Evolutionary conservation across 441 rosid genomes (phyloP).

Genomic region (Arabidopsis lyrata): DNA sequence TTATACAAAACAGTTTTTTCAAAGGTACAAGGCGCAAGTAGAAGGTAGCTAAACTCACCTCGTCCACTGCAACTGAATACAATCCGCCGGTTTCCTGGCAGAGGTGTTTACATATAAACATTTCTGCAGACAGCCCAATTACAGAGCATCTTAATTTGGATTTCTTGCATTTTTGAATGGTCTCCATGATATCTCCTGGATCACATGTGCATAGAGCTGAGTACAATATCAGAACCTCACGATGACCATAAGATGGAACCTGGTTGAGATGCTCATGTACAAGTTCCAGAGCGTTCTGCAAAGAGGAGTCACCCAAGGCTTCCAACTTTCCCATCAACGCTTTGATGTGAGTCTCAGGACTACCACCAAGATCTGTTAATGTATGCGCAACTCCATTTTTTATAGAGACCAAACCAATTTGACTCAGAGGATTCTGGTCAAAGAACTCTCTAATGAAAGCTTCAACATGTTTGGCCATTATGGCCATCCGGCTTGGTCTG

Average conservation of each 20-base stretch:
- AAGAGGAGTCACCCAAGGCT: conserved; percentile 82
- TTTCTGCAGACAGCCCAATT: conserved; percentile 90
- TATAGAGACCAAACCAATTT: conserved; percentile 39
- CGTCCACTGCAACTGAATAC: conserved; percentile 84
- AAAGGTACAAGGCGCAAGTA: conserved; percentile 29
- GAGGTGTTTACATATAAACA: conserved; percentile 88
- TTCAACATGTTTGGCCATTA: conserved; percentile 74
- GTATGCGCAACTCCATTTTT: conserved; percentile 52
- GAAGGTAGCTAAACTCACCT: conserved; percentile 64
- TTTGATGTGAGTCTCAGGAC: conserved; percentile 86
- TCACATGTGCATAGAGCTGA: conserved; percentile 87
- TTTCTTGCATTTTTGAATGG: conserved; percentile 81
- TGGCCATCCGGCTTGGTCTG: conserved; percentile 73
- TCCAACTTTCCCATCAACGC: conserved; percentile 84
- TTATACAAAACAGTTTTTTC: background rate
- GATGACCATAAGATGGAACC: conserved; percentile 47
- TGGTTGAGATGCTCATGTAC: conserved; percentile 57
- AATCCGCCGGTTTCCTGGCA: conserved; percentile 91
- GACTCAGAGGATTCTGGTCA: conserved; percentile 62
- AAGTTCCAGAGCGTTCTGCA: conserved; percentile 87
- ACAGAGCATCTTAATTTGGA: conserved; percentile 87
- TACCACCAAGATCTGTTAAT: conserved; percentile 87
- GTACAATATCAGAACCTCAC: conserved; percentile 53
- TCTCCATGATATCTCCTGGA: conserved; percentile 91
- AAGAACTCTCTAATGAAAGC: conserved; percentile 91